A percentile compares a stretch with the other conserved stretches of the same genome.
Evolutionary conservation across 768 basidiomycete species (phyloP).

Genomic region (Boletus tylopilopsis): DNA sequence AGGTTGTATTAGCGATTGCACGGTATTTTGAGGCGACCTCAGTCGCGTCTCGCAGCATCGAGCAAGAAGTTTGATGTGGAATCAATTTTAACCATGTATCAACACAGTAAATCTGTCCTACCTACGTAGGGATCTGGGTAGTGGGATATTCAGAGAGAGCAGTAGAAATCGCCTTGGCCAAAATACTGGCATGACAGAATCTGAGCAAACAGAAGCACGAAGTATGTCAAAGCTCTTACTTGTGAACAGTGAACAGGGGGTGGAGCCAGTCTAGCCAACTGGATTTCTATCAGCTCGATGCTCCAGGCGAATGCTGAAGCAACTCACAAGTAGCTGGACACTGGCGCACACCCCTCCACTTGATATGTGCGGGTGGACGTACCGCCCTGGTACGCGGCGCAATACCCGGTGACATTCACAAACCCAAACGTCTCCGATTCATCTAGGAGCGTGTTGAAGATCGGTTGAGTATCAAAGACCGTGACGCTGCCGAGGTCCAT

Average conservation of each 20-base stretch:
- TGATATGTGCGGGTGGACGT: constrained; percentile 50
- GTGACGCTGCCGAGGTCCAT: constrained; percentile 41
- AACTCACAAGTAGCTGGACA: constrained; percentile 62
- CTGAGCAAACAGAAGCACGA: background rate
- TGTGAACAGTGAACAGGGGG: constrained; percentile 59
- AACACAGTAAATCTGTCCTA: background rate
- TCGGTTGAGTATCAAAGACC: constrained; percentile 52
- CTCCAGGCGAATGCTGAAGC: background rate
- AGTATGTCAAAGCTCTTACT: constrained; percentile 36
- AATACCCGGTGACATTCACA: constrained; percentile 56
- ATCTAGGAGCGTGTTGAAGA: constrained; percentile 58
- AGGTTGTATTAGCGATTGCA: no score
- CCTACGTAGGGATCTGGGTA: constrained; percentile 9
- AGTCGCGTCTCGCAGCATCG: background rate
- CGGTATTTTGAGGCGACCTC: no score
- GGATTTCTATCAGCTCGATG: background rate
- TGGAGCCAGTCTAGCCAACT: constrained; percentile 63
- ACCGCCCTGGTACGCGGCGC: constrained; percentile 56
- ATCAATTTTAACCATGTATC: no score
- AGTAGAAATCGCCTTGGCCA: constrained; percentile 50
- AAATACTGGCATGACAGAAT: constrained; percentile 32
- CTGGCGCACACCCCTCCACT: constrained; percentile 54
- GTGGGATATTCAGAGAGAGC: constrained; percentile 34
- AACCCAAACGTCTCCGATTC: constrained; percentile 51
- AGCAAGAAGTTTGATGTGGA: background rate